These are phyloP conservation scores for Penicillium sp. DNA, from an alignment of 2,329 filamentous ascomycete species.

Conservation along the genomic window DNA sequence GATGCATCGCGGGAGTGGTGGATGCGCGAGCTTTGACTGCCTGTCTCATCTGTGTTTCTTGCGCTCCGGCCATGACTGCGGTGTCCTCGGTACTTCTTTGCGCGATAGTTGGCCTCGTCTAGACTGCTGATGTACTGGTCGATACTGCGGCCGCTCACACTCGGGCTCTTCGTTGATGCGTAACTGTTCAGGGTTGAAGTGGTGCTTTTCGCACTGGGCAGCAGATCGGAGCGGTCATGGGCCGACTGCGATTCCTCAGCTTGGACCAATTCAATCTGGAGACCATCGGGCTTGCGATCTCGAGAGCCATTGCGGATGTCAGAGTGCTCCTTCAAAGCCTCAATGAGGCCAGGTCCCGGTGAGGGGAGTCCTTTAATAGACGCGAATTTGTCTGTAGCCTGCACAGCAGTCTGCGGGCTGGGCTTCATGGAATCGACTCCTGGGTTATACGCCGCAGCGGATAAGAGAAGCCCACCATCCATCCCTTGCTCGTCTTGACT, in stretches of 20 bases:
- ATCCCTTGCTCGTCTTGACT: slow-evolving; percentile 32
- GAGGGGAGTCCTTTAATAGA: slow-evolving; percentile 62
- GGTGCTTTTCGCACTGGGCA: slow-evolving; percentile 41
- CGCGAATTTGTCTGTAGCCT: slow-evolving; percentile 62
- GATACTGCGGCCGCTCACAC: slow-evolving; percentile 62
- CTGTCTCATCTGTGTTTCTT: slow-evolving; percentile 40
- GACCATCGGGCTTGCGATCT: slow-evolving; percentile 72
- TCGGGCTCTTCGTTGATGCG: slow-evolving; percentile 54
- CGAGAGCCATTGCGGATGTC: slow-evolving; percentile 61
- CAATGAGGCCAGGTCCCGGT: slow-evolving; percentile 63
- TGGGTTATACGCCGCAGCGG: slow-evolving; percentile 49
- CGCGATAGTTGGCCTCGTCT: slow-evolving; percentile 68
- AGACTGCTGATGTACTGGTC: slow-evolving; percentile 86
- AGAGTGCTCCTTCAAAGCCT: slow-evolving; percentile 59
- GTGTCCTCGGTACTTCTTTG: slow-evolving; percentile 49
- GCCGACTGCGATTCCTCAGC: slow-evolving; percentile 51
- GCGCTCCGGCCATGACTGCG: slow-evolving; percentile 54
- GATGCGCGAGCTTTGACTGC: slow-evolving; percentile 52
- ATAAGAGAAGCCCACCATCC: slow-evolving; percentile 36
- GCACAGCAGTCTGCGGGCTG: slow-evolving; percentile 62
- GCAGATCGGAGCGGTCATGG: slow-evolving; percentile 56
- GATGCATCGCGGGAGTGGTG: slow-evolving; percentile 59
- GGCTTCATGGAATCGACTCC: slow-evolving; percentile 36
- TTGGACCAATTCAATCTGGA: slow-evolving; percentile 62
- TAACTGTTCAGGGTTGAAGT: slow-evolving; percentile 47